These are phyloP conservation scores for Arthrobotrys musiformis DNA, from an alignment of 2,329 filamentous ascomycete species.

Conservation along the genomic window DNA sequence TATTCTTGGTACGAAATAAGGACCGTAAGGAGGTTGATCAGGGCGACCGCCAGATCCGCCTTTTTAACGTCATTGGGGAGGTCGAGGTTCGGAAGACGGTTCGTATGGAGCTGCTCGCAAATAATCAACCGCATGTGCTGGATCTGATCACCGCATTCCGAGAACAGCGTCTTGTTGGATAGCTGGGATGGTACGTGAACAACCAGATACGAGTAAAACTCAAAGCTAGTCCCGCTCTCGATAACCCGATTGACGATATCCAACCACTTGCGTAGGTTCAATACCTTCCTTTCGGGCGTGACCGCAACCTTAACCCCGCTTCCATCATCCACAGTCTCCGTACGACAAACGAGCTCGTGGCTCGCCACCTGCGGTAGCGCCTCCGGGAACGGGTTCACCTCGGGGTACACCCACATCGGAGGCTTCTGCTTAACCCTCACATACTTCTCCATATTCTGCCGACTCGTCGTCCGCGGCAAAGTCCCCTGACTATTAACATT, in stretches of 20 bases:
- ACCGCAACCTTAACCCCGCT: constrained; percentile 55
- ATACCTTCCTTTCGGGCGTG: constrained; percentile 63
- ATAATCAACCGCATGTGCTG: constrained; percentile 78
- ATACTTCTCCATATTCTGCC: constrained; percentile 61
- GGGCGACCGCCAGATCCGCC: constrained; percentile 85
- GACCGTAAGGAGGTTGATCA: constrained; percentile 87
- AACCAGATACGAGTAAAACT: constrained; percentile 89
- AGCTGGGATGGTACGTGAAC: constrained; percentile 88
- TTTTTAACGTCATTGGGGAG: constrained; percentile 81
- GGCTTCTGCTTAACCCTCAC: constrained; percentile 62
- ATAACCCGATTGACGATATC: constrained; percentile 78
- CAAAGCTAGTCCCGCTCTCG: constrained; percentile 82
- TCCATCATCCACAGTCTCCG: constrained; percentile 60
- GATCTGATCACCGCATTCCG: constrained; percentile 77
- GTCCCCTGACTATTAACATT: constrained; percentile 50
- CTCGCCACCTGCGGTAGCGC: constrained; percentile 67
- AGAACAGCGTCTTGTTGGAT: constrained; percentile 87
- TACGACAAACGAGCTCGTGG: constrained; percentile 66
- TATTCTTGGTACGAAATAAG: constrained; percentile 89
- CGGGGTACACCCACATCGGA: constrained; percentile 71
- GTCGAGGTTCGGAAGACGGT: constrained; percentile 83
- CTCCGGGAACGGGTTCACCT: constrained; percentile 68
- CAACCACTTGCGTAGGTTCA: constrained; percentile 77
- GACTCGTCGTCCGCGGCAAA: constrained; percentile 60
- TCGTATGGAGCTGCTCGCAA: constrained; percentile 83